Evolutionary conservation across 345 rosid genomes (phyloP), one percentile per base, ranked within the genome.

Genomic region (Hibiscus tridactylites): DNA sequence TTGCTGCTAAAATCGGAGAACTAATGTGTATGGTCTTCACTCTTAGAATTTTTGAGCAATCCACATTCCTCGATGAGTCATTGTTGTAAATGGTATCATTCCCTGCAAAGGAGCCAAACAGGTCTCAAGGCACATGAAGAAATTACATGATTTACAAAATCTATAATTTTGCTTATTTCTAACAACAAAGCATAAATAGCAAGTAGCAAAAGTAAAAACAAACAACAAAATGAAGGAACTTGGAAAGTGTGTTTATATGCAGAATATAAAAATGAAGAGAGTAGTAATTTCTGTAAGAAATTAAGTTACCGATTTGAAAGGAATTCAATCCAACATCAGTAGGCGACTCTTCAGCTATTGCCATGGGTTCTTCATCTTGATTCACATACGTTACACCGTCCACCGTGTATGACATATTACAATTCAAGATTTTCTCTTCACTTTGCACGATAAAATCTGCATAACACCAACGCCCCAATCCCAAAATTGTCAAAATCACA

Each of bases 1-100:
- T 82, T 29, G 92, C 90, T 19, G 97, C 97, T 80, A 91, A 82
- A 70, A 91, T 82, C 3, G 88, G 83, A 59, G 98, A 91, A 79
- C 90, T 86, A 62, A 93, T 84, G 65, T 89, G 90, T 68, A 93
- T 10, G 12, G 88, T 83, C 75, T 76, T 83, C 16, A 91, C 88
- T 74, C 81, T 84, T 42, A 83, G 73, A 80, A 79, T 78, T 24
- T 81, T 61, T 28, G 81, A 61, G 63, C 80, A 71, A 71, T 78
- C 89, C 76, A 80, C 74, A 50, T 77, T 73, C 83, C 81, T 74
- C 44, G 81, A 68, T 54, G 81, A 70, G 52, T 84, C 82, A 65
- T 62, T 76, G 56, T 69, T 75, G 61, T 3, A 65, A 54, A 63
- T 56, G 50, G 74, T 64, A 73, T 68, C 87, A 75, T 83, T 82